These are phyloP conservation scores for Penicillium flavigenum DNA, from an alignment of 495 filamentous ascomycete species.

Conservation along the genomic window DNA sequence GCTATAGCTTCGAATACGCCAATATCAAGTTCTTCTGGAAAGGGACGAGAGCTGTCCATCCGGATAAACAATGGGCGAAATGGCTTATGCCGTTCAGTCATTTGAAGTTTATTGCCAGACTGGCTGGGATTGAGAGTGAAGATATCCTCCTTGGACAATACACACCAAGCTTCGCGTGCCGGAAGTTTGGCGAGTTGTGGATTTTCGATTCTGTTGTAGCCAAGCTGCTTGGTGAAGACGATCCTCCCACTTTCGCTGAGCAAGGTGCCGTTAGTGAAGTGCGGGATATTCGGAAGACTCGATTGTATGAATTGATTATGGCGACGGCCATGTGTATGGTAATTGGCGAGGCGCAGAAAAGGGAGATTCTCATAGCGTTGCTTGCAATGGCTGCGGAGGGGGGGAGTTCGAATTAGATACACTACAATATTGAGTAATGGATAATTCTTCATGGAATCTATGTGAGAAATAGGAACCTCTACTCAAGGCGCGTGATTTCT, in stretches of 20 bases:
- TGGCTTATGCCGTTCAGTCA: conserved; percentile 18
- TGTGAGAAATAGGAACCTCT: no score
- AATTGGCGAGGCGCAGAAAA: conserved; percentile 24
- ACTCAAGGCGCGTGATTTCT: no score
- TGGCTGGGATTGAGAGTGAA: not conserved
- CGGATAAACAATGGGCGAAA: not conserved
- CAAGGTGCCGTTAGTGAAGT: not conserved
- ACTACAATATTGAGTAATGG: no score
- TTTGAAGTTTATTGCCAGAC: conserved; percentile 16
- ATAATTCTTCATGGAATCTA: no score
- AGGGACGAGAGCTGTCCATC: conserved; percentile 16
- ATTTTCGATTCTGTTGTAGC: conserved; percentile 17
- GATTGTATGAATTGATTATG: conserved; percentile 15
- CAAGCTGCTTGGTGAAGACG: conserved; percentile 8
- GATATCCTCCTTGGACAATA: conserved; percentile 12
- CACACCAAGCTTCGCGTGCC: conserved; percentile 1
- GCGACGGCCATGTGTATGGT: conserved; percentile 24
- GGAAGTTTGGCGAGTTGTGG: conserved; percentile 14
- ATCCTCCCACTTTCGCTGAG: not conserved
- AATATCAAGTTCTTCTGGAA: conserved; percentile 20
- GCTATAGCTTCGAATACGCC: conserved; percentile 14
- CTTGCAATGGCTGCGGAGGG: not conserved
- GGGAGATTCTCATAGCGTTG: conserved; percentile 9
- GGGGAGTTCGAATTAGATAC: no score
- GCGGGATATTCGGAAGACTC: conserved; percentile 1